phyloP scores from a whole-genome alignment of 2,329 filamentous ascomycete genomes.

The Epichloe scottii region DNA sequence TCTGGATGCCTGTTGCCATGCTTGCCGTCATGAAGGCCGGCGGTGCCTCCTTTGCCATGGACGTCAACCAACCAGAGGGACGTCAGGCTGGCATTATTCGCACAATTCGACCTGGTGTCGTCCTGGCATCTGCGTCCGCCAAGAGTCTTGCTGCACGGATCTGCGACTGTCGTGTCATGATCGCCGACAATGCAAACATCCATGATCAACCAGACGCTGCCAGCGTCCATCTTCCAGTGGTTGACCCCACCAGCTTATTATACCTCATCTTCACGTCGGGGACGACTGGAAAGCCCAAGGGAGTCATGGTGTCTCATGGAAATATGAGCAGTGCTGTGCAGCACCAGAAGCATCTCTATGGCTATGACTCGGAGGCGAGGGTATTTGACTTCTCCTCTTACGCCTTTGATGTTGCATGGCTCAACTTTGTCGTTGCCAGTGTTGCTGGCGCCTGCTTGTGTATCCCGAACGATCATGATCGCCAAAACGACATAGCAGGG shows the following conservation, averaged over 20 bases:
- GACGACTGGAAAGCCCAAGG: not conserved
- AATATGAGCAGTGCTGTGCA: not conserved
- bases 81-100: not conserved
- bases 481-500: too few species aligned
- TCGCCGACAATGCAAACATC: not conserved
- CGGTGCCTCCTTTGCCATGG: not conserved
- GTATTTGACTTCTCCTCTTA: not conserved
- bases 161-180: not conserved
- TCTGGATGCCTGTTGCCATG: not conserved
- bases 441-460: too few species aligned
- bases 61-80: not conserved
- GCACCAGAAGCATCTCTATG: not conserved
- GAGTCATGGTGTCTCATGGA: not conserved
- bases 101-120: not conserved
- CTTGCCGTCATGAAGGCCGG: conserved; percentile 1
- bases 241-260: not conserved
- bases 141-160: not conserved
- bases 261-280: conserved; percentile 1
- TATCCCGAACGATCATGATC: too few species aligned
- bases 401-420: too few species aligned
- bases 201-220: not conserved
- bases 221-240: not conserved
- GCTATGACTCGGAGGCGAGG: not conserved
- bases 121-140: not conserved
- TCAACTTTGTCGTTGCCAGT: too few species aligned